phyloP scores from a whole-genome alignment of 1,284 basidiomycete species.

The Cryptococcus sp. region DNA sequence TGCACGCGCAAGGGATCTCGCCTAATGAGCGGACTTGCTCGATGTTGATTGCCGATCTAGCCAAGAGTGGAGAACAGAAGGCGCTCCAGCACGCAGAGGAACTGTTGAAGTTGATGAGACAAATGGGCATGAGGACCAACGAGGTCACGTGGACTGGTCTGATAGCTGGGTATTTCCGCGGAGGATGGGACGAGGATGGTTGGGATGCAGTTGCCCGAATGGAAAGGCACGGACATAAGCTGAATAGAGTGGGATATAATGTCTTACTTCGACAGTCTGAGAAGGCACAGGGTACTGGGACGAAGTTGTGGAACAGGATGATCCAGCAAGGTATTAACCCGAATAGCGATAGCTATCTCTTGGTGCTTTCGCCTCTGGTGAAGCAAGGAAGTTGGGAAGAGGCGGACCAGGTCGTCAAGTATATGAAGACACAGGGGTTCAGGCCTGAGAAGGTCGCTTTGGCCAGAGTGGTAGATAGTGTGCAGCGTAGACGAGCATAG shows the following conservation, averaged over 20 bases:
- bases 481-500: slow-evolving; percentile 42
- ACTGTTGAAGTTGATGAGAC: slow-evolving; percentile 70
- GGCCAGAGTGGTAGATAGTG: slow-evolving; percentile 49
- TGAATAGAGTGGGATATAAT: slow-evolving; percentile 70
- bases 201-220: slow-evolving; percentile 63
- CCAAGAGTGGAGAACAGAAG: slow-evolving; percentile 60
- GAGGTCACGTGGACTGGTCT: slow-evolving; percentile 54
- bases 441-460: slow-evolving; percentile 52
- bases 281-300: slow-evolving; percentile 38
- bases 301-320: slow-evolving; percentile 69
- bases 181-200: slow-evolving; percentile 45
- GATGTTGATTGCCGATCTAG: slow-evolving; percentile 70
- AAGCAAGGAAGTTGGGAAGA: slow-evolving; percentile 60
- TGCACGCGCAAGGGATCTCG: slow-evolving; percentile 70
- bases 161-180: slow-evolving; percentile 49
- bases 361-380: slow-evolving; percentile 66
- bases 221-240: slow-evolving; percentile 58
- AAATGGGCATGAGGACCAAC: slow-evolving; percentile 46
- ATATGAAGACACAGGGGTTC: slow-evolving; percentile 59
- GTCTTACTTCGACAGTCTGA: slow-evolving; percentile 68
- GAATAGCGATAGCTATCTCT: slow-evolving; percentile 69
- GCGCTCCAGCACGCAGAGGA: slow-evolving; percentile 66
- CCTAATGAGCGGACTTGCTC: slow-evolving; percentile 72
- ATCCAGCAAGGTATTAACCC: slow-evolving; percentile 57
- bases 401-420: slow-evolving; percentile 62